These are phyloP conservation scores for Planoprotostelium fungivorum DNA, from an alignment of 78 protist genomes.

Conservation along the genomic window DNA sequence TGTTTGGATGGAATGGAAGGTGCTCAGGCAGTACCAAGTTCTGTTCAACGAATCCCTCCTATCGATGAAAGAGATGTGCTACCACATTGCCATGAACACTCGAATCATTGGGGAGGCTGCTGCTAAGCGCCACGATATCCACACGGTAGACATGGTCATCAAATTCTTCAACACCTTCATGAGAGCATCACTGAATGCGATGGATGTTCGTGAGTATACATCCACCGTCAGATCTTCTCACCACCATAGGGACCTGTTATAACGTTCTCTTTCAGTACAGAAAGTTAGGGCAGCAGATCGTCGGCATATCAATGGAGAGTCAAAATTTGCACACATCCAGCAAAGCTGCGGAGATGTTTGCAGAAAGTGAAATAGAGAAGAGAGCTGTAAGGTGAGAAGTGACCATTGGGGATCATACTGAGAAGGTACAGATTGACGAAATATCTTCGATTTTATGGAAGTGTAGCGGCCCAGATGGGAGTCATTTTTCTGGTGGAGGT, in stretches of 20 bases:
- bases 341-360: neutral
- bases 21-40: conserved; percentile 8
- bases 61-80: conserved; percentile 1
- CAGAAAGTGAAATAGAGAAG: neutral
- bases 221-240: neutral
- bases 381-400: neutral
- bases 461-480: neutral
- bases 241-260: neutral
- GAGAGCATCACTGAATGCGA: neutral
- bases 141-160: conserved; percentile 3
- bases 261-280: conserved; percentile 10
- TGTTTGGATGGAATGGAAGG: conserved; percentile 19
- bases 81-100: conserved; percentile 14
- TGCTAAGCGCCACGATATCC: neutral
- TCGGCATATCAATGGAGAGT: neutral
- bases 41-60: conserved; percentile 7
- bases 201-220: neutral
- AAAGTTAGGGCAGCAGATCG: neutral
- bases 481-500: conserved; percentile 6
- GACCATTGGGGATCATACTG: neutral
- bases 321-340: neutral
- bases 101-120: conserved; percentile 14
- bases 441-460: neutral
- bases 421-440: neutral
- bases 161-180: conserved; percentile 16